Evolutionary conservation across 106 monocot genomes (phyloP).

Genomic region (Hemerocallis citrina): DNA sequence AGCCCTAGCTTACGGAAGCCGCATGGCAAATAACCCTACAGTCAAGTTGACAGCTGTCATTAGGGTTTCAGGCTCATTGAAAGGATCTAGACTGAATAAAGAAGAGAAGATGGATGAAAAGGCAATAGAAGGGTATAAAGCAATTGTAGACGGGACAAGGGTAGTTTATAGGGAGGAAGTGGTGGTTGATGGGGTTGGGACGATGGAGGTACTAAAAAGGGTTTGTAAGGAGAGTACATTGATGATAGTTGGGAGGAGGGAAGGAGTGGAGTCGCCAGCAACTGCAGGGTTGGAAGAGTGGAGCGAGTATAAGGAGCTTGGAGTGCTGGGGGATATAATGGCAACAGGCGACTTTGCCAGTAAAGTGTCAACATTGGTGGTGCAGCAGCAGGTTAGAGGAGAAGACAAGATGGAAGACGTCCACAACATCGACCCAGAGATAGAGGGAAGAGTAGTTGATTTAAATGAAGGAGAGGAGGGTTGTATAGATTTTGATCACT

Average conservation of each 20-base stretch:
- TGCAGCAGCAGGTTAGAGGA: constrained; percentile 38
- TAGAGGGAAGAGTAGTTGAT: too few species aligned
- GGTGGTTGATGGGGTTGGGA: constrained; percentile 19
- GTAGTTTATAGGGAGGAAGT: constrained; percentile 33
- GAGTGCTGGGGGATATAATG: constrained; percentile 50
- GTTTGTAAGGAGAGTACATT: constrained; percentile 15
- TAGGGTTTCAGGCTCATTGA: constrained; percentile 1
- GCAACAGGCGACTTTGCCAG: constrained; percentile 30
- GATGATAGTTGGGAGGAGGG: constrained; percentile 48
- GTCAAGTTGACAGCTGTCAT: constrained; percentile 22
- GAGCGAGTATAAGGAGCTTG: constrained; percentile 60
- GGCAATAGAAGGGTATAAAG: not conserved
- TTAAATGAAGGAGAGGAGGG: too few species aligned
- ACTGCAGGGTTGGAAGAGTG: constrained; percentile 24
- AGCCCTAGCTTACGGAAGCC: constrained; percentile 34
- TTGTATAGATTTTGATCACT: too few species aligned
- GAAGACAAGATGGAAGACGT: too few species aligned
- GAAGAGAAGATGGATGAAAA: constrained; percentile 20
- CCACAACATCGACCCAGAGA: too few species aligned
- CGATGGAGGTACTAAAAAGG: constrained; percentile 12
- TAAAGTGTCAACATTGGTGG: constrained; percentile 33
- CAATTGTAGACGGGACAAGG: constrained; percentile 16
- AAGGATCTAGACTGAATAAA: not conserved
- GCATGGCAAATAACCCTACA: constrained; percentile 31
- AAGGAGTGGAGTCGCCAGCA: constrained; percentile 24